Percentiles rank a stretch among this genome's conserved stretches.
These are phyloP conservation scores for Cercospora sp. DNA, from an alignment of 2,329 filamentous ascomycete species.

Conservation along the genomic window DNA sequence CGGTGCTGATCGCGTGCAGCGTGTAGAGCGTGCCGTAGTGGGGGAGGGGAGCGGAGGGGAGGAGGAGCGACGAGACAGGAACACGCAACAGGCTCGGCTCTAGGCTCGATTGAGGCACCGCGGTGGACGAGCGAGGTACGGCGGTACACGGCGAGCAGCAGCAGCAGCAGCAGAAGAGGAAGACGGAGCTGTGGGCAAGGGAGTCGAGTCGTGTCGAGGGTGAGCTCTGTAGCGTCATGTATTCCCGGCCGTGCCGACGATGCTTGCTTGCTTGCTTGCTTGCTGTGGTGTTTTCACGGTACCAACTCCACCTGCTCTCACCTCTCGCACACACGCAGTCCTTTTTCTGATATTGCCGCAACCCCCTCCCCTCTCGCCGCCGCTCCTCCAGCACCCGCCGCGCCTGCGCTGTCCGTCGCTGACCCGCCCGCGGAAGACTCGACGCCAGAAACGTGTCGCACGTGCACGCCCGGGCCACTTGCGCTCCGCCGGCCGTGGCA, in stretches of 20 bases:
- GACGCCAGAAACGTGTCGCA: background rate
- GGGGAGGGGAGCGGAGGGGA: background rate
- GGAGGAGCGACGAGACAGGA: background rate
- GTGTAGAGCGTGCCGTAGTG: background rate
- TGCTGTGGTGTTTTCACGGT: background rate
- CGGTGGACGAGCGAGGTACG: background rate
- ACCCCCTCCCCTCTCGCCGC: background rate
- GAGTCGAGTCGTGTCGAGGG: background rate
- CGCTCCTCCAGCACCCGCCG: background rate
- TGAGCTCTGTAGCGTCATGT: background rate
- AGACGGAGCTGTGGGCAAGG: background rate
- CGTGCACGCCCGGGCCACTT: conserved; percentile 5
- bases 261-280: conserved; percentile 1
- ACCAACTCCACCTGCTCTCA: background rate
- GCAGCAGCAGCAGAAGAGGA: background rate
- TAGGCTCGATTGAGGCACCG: background rate
- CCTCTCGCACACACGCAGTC: background rate
- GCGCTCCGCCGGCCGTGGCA: conserved; percentile 5
- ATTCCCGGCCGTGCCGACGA: conserved; percentile 3
- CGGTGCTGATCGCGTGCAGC: background rate
- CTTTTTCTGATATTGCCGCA: background rate
- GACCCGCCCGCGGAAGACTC: background rate
- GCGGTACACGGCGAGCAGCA: background rate
- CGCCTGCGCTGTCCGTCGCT: background rate
- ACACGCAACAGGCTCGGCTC: background rate